Percentiles rank a stretch among this genome's conserved stretches.
These are phyloP conservation scores for Vicia sativa DNA, from an alignment of 306 rosid species.

Conservation along the genomic window DNA sequence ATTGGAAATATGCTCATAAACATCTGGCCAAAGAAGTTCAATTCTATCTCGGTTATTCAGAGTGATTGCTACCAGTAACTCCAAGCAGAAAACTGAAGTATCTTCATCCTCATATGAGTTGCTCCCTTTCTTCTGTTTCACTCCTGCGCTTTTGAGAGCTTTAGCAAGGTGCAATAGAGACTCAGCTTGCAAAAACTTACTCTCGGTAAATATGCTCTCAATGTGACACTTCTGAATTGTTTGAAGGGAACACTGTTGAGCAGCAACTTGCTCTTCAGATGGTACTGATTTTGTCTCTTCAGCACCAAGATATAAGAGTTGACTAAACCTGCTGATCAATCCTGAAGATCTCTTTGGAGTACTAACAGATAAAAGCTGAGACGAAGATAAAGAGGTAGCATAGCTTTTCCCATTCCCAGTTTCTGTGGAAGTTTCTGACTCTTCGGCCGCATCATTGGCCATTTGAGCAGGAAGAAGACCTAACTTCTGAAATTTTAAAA, in stretches of 20 bases:
- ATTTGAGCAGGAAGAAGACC: slow-evolving; percentile 91
- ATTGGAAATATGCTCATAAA: slow-evolving; percentile 81
- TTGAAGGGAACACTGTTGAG: slow-evolving; percentile 79
- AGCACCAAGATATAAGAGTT: slow-evolving; percentile 83
- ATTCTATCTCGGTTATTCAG: slow-evolving; percentile 94
- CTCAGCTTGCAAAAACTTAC: slow-evolving; percentile 92
- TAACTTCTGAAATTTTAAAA: slow-evolving; percentile 80
- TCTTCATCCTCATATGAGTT: slow-evolving; percentile 80
- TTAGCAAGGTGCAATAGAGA: slow-evolving; percentile 82
- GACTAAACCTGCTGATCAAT: slow-evolving; percentile 94
- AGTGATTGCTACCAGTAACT: slow-evolving; percentile 81
- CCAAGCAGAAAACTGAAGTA: slow-evolving; percentile 87
- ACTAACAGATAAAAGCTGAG: slow-evolving; percentile 60
- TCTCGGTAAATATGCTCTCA: slow-evolving; percentile 85
- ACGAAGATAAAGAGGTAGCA: slow-evolving; percentile 64
- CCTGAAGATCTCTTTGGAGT: slow-evolving; percentile 88
- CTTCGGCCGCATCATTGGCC: slow-evolving; percentile 89
- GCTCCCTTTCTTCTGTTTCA: slow-evolving; percentile 72
- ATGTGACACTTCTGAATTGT: slow-evolving; percentile 88
- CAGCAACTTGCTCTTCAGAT: slow-evolving; percentile 85
- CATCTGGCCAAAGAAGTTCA: slow-evolving; percentile 88
- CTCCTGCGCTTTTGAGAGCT: slow-evolving; percentile 83
- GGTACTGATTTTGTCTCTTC: slow-evolving; percentile 91
- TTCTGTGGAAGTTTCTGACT: slow-evolving; percentile 72
- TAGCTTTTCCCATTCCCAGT: slow-evolving; percentile 62